Percentiles rank a stretch among this genome's conserved stretches.
phyloP scores from a whole-genome alignment of 768 basidiomycete genomes.

The Psilocybe subaeruginosa region DNA sequence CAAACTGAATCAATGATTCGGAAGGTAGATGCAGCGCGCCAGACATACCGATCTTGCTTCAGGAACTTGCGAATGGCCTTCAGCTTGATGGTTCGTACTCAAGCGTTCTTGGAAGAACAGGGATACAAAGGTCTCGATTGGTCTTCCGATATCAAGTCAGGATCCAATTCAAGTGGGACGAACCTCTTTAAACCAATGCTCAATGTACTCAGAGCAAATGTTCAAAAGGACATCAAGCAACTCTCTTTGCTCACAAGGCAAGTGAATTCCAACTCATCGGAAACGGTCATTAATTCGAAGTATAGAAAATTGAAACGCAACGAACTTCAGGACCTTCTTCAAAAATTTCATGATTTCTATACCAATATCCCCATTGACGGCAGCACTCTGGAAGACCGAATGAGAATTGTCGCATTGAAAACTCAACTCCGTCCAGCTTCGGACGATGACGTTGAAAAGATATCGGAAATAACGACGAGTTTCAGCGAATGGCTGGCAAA shows the following conservation, averaged over 20 bases:
- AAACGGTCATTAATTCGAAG: not conserved
- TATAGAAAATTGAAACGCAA: slow-evolving; percentile 41
- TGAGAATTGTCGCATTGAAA: slow-evolving; percentile 20
- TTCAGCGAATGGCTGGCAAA: slow-evolving; percentile 53
- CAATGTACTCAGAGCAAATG: slow-evolving; percentile 45
- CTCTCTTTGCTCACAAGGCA: slow-evolving; percentile 54
- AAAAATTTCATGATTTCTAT: slow-evolving; percentile 33
- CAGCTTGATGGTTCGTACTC: slow-evolving; percentile 44
- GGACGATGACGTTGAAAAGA: slow-evolving; percentile 7
- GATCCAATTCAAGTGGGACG: not conserved
- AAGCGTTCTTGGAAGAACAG: slow-evolving; percentile 42
- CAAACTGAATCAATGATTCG: slow-evolving; percentile 32
- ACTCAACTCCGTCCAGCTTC: slow-evolving; percentile 17
- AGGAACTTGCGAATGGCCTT: slow-evolving; percentile 48
- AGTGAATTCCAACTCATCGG: slow-evolving; percentile 16
- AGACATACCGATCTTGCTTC: slow-evolving; percentile 11
- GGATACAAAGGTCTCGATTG: slow-evolving; percentile 45
- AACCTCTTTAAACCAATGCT: slow-evolving; percentile 43
- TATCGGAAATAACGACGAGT: slow-evolving; percentile 22
- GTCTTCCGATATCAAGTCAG: slow-evolving; percentile 23
- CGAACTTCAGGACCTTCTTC: slow-evolving; percentile 39
- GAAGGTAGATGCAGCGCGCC: slow-evolving; percentile 40
- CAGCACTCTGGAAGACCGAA: slow-evolving; percentile 35
- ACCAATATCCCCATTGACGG: slow-evolving; percentile 22
- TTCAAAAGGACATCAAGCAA: slow-evolving; percentile 44